Evolutionary conservation across 73 alveolate species (phyloP).

Genomic region (Paramecium tetraurelia): DNA sequence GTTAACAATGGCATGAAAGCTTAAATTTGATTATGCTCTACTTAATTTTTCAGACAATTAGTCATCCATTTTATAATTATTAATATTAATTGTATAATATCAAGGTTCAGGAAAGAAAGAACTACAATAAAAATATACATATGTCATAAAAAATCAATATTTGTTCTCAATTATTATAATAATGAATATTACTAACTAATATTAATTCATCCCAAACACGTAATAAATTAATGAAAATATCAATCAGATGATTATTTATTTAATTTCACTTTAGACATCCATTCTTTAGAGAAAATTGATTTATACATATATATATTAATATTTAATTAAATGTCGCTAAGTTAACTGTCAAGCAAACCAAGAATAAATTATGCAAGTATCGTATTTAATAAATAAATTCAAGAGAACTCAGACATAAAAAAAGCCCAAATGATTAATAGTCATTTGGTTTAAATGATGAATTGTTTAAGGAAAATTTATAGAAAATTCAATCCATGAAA

Average conservation of each 20-base stretch:
- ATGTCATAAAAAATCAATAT: not conserved
- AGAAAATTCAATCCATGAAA: not conserved
- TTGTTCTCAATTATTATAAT: not conserved
- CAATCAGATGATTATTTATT: not conserved
- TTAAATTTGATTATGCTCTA: not conserved
- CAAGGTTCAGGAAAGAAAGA: not conserved
- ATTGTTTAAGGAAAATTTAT: not conserved
- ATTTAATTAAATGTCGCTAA: conserved; percentile 10
- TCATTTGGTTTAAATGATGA: not conserved
- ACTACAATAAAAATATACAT: not conserved
- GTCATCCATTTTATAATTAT: not conserved
- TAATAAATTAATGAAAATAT: not conserved
- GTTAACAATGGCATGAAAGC: not conserved
- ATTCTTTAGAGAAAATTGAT: not conserved
- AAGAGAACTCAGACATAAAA: conserved; percentile 53
- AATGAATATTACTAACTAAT: not conserved
- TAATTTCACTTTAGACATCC: not conserved
- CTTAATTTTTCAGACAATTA: not conserved
- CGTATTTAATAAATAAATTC: not conserved
- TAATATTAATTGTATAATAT: not conserved
- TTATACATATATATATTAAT: not conserved
- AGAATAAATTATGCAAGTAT: conserved; percentile 52
- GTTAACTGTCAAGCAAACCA: not conserved
- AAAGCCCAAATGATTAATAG: conserved; percentile 32
- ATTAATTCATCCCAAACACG: not conserved